Base-by-base conservation (phyloP, 768 basidiomycete genomes). In the Naematelia encephala region DNA sequence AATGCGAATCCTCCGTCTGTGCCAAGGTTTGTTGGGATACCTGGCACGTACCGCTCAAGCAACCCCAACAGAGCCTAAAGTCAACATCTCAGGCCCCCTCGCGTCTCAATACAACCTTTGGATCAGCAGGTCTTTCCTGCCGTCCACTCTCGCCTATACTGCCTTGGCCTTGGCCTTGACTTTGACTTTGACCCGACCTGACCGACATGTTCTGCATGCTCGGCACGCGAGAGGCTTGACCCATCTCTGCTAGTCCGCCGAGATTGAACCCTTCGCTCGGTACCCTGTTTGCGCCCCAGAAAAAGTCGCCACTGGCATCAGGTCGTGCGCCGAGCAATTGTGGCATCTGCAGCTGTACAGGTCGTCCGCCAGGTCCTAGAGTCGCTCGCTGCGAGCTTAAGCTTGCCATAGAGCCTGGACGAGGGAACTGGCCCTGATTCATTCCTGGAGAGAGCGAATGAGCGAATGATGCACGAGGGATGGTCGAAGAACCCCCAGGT, bases 311-410 rank as follows among this genome's bases (percentile, higher is more conserved):
- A 19, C 54, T 47, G 26, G 51, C 48, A 49, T 67, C 61, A 1
- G 61, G 61, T 52, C 65, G 39, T 13, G 62, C 61, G 16, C 65
- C 65, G 3, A 69, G 53, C 30, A 56, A 46, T 47, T 53, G 53
- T 10, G 69, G 69, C 66, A 70, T 67, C 27, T 60, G 52, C 3
- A 68, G 51, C 47, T 70, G 63, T 1, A 70, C 61, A 29, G 66
- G 63, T 55, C 69, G 52, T 14, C 69, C 69, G 11, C 68, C 68
- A 21, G 63, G 57, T 30, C 64, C 63, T 8, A 67, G 47, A 55
- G 63, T 62, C 23, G n/a, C n/a, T n/a, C 62, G 53, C 14, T 48
- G 53, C 12, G 63, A 65, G 12, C 61, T 49, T 5, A 69, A 23
- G 0, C 64, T 66, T 11, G 53, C 55, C 64, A 69, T 66, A n/a